Evolutionary conservation across 2,329 filamentous ascomycete genomes (phyloP).

Genomic region (Stemphylium lycopersici): DNA sequence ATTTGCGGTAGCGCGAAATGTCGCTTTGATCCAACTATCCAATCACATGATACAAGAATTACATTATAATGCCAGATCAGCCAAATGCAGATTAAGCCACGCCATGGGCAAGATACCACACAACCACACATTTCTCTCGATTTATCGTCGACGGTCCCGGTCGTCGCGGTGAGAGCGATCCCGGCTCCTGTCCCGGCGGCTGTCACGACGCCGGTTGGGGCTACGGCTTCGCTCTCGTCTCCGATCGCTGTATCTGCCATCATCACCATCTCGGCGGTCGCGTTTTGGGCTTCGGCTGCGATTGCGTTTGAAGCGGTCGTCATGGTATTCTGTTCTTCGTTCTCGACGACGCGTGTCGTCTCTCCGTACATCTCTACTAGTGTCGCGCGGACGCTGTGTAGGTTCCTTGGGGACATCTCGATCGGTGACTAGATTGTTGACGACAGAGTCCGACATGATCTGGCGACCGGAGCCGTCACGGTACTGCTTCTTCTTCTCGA

Average conservation of each 20-base stretch:
- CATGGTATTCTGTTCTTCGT: constrained; percentile 45
- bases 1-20: not conserved
- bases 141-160: constrained; percentile 39
- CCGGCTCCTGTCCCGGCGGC: constrained; percentile 45
- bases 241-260: constrained; percentile 36
- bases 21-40: not conserved
- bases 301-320: constrained; percentile 48
- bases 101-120: not conserved
- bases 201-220: constrained; percentile 43
- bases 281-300: constrained; percentile 44
- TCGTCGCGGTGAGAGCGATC: constrained; percentile 51
- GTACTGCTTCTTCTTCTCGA: constrained; percentile 93
- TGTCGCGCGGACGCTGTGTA: constrained; percentile 13
- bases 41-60: not conserved
- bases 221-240: constrained; percentile 39
- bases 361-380: constrained; percentile 39
- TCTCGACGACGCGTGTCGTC: constrained; percentile 48
- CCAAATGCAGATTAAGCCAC: not conserved
- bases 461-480: constrained; percentile 38
- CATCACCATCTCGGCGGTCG: constrained; percentile 39
- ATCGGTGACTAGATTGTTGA: constrained; percentile 41
- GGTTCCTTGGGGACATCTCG: constrained; percentile 22
- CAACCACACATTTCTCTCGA: not conserved
- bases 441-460: constrained; percentile 40
- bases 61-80: not conserved